These are phyloP conservation scores for Ottelia alismoides DNA, from an alignment of 106 monocot species.

Conservation along the genomic window DNA sequence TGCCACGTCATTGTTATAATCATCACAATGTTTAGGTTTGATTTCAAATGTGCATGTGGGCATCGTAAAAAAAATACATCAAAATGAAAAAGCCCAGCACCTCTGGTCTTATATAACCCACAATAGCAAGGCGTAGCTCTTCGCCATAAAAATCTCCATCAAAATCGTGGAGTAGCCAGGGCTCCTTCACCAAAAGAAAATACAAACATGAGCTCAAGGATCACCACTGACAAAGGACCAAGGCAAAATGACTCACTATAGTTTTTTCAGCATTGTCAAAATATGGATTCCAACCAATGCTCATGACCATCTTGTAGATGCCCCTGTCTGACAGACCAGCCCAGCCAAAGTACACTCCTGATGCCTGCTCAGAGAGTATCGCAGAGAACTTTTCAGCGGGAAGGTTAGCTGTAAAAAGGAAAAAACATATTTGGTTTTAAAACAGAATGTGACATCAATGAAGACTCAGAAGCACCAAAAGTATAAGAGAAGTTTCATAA, in stretches of 20 bases:
- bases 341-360: conserved; percentile 98
- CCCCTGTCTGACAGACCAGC: conserved; percentile 53
- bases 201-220: not conserved
- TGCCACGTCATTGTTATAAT: conserved; percentile 5
- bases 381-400: conserved; percentile 68
- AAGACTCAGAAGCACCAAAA: no score
- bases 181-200: conserved; percentile 38
- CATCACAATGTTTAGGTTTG: not conserved
- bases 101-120: conserved; percentile 94
- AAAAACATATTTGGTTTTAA: not conserved
- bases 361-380: conserved; percentile 62
- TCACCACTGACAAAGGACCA: no score
- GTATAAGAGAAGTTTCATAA: no score
- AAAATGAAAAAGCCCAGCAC: conserved; percentile 17
- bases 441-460: not conserved
- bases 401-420: conserved; percentile 51
- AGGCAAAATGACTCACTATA: conserved; percentile 29
- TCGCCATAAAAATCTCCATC: conserved; percentile 90
- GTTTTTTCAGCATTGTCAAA: conserved; percentile 92
- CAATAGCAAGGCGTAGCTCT: conserved; percentile 74
- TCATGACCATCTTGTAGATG: conserved; percentile 96
- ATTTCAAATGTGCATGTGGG: not conserved
- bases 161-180: conserved; percentile 90
- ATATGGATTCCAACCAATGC: conserved; percentile 95
- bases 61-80: not conserved